A percentile compares a stretch with the other conserved stretches of the same genome.
These are phyloP conservation scores for Apiotrichum veenhuisii DNA, from an alignment of 1,284 basidiomycete species.

Conservation along the genomic window DNA sequence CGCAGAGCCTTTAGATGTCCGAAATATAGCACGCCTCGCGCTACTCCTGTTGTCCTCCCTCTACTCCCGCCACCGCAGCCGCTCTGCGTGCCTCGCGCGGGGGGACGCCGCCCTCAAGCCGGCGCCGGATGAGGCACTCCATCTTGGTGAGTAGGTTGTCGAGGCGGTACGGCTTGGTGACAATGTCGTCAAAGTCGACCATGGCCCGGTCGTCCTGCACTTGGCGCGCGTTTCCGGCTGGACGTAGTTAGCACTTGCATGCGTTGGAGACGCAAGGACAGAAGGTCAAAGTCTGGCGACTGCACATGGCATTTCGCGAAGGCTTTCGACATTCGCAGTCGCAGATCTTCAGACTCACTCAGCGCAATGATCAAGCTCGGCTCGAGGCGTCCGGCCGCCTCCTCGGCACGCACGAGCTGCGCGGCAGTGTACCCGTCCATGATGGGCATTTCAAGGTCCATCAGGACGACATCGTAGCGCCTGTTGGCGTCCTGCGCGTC, in stretches of 20 bases:
- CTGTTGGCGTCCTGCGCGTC: neutral
- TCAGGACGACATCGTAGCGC: conserved; percentile 42
- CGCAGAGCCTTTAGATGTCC: too few relatives aligned
- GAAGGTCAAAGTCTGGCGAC: too few relatives aligned
- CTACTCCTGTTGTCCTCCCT: neutral
- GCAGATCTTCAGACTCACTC: conserved; percentile 12
- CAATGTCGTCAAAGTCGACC: conserved; percentile 38
- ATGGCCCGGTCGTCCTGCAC: conserved; percentile 19
- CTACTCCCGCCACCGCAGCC: neutral
- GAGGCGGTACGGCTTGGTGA: conserved; percentile 41
- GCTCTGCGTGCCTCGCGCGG: neutral
- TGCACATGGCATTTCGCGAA: too few relatives aligned
- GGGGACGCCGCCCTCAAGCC: neutral
- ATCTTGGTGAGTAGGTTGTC: conserved; percentile 36
- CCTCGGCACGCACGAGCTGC: conserved; percentile 12
- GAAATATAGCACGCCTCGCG: too few relatives aligned
- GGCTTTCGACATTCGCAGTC: too few relatives aligned
- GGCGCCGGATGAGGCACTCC: conserved; percentile 21
- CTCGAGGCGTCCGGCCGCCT: conserved; percentile 6
- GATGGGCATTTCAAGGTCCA: conserved; percentile 49
- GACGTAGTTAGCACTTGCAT: too few relatives aligned
- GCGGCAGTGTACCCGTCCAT: conserved; percentile 24
- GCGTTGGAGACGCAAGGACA: too few relatives aligned
- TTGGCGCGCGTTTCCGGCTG: conserved; percentile 24
- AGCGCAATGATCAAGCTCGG: conserved; percentile 13